phyloP scores from a whole-genome alignment of 2,329 filamentous ascomycete species.

The Sporothrix phasma region DNA sequence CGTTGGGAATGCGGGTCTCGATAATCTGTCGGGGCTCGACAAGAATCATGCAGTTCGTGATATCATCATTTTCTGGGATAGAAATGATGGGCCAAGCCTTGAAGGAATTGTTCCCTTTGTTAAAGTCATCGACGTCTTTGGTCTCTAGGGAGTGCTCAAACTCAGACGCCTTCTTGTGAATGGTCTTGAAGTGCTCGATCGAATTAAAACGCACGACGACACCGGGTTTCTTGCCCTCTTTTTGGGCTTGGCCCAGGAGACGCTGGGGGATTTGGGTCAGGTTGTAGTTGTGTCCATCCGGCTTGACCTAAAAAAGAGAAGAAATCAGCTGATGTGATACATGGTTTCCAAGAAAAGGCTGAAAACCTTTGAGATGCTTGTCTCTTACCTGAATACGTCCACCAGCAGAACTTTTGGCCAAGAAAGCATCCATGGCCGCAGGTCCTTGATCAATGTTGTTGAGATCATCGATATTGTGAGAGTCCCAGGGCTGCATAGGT shows the following conservation, averaged over 20 bases:
- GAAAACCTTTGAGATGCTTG: neutral
- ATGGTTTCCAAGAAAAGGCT: too few relatives aligned
- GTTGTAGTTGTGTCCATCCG: neutral
- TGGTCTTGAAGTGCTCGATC: constrained; percentile 13
- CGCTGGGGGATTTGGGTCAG: neutral
- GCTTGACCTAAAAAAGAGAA: neutral
- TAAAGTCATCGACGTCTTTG: constrained; percentile 27
- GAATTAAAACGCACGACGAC: constrained; percentile 15
- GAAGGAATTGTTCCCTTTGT: constrained; percentile 23
- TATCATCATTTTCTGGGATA: constrained; percentile 4
- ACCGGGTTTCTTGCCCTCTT: neutral
- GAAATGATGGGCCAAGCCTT: constrained; percentile 17
- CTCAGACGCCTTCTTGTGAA: constrained; percentile 15
- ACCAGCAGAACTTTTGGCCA: neutral
- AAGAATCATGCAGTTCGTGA: constrained; percentile 17
- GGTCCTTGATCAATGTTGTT: neutral
- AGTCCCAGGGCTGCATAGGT: too few relatives aligned
- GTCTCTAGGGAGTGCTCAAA: constrained; percentile 16
- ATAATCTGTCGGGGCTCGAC: constrained; percentile 10
- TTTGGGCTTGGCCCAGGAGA: neutral
- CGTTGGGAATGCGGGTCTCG: constrained; percentile 9
- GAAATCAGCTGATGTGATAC: neutral
- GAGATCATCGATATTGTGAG: neutral
- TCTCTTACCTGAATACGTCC: constrained; percentile 10
- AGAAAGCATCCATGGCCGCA: neutral